Evolutionary conservation across 495 filamentous ascomycete genomes (phyloP).

Genomic region (Mycothermus thermophilus): DNA sequence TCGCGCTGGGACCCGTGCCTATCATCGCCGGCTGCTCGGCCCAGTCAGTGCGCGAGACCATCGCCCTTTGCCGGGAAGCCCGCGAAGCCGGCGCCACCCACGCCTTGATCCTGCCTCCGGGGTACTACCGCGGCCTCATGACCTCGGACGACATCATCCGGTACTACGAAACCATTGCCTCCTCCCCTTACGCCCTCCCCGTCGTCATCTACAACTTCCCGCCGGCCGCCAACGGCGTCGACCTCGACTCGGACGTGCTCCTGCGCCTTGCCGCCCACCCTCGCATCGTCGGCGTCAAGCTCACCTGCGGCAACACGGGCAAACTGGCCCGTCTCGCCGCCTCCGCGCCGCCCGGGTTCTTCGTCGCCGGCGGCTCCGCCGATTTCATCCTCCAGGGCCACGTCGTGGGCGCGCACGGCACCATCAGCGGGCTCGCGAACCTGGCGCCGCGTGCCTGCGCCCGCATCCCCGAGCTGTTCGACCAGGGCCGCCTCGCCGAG

Average conservation of each 20-base stretch:
- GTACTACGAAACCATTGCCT: constrained; percentile 61
- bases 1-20: constrained; percentile 46
- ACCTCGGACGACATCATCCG: constrained; percentile 53
- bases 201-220: constrained; percentile 80
- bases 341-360: constrained; percentile 42
- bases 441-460: constrained; percentile 62
- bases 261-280: constrained; percentile 58
- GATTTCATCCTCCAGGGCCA: constrained; percentile 75
- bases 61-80: constrained; percentile 67
- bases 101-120: constrained; percentile 70
- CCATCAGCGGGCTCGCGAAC: constrained; percentile 71
- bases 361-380: constrained; percentile 69
- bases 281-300: constrained; percentile 70
- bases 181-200: constrained; percentile 53
- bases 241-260: constrained; percentile 70
- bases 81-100: constrained; percentile 65
- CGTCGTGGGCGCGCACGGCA: constrained; percentile 59
- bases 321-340: constrained; percentile 70
- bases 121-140: constrained; percentile 66
- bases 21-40: constrained; percentile 62
- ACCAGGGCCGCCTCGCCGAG: constrained; percentile 51
- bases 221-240: constrained; percentile 66
- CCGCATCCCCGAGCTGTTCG: constrained; percentile 57
- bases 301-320: constrained; percentile 78
- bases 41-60: constrained; percentile 74